Evolutionary conservation across 352 stramenopile genomes (phyloP).

Genomic region (Pythium aquatile): DNA sequence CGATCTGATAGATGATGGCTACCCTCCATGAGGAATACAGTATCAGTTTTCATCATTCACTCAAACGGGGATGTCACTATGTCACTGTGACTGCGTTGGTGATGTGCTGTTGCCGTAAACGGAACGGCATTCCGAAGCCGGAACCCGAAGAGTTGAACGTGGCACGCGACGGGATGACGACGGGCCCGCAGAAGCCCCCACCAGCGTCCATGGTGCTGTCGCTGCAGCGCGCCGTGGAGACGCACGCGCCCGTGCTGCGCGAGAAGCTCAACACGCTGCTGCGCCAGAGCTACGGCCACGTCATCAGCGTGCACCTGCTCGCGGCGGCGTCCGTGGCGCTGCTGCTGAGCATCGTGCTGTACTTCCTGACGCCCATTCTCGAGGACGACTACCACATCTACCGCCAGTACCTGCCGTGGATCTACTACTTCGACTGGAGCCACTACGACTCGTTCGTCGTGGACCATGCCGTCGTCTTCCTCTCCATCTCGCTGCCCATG

Average conservation of each 20-base stretch:
- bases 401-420: slow-evolving; percentile 49
- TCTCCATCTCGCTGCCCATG: slow-evolving; percentile 58
- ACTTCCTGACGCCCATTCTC: slow-evolving; percentile 53
- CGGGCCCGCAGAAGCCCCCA: neutral
- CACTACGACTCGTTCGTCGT: slow-evolving; percentile 75
- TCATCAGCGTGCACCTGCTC: slow-evolving; percentile 55
- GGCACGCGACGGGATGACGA: neutral
- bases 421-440: slow-evolving; percentile 54
- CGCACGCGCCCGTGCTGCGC: slow-evolving; percentile 22
- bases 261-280: slow-evolving; percentile 41
- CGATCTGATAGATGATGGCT: slow-evolving; percentile 2
- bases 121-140: neutral
- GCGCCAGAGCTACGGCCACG: slow-evolving; percentile 56
- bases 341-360: slow-evolving; percentile 49
- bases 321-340: slow-evolving; percentile 41
- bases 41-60: neutral
- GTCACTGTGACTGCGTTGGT: neutral
- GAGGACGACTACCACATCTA: slow-evolving; percentile 55
- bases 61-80: slow-evolving; percentile 2
- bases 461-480: slow-evolving; percentile 66
- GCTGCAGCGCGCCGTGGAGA: slow-evolving; percentile 12
- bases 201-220: slow-evolving; percentile 6
- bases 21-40: neutral
- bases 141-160: slow-evolving; percentile 6
- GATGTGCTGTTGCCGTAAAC: slow-evolving; percentile 1